phyloP scores from a whole-genome alignment of 176 grass and related monocot genomes.

The Neostapfia colusana region DNA sequence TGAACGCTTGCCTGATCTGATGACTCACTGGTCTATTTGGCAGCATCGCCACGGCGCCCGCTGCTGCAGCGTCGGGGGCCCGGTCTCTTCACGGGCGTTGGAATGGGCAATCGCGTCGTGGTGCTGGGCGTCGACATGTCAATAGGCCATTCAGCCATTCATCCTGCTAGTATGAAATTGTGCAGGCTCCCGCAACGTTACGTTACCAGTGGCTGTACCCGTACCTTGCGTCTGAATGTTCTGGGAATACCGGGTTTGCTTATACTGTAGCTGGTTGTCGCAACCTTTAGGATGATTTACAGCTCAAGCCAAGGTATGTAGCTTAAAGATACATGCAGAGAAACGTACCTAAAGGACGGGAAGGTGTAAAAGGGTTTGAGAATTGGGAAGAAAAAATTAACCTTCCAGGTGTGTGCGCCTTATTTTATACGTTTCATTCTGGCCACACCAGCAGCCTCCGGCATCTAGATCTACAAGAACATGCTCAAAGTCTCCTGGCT shows the following conservation, averaged over 20 bases:
- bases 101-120: not conserved
- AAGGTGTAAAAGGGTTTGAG: not conserved
- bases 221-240: not conserved
- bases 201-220: not conserved
- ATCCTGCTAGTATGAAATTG: not conserved
- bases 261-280: not conserved
- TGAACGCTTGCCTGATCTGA: slow-evolving; percentile 31
- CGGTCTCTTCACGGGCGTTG: slow-evolving; percentile 14
- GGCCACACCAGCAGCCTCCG: not conserved
- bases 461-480: slow-evolving; percentile 34
- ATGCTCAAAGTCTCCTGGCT: slow-evolving; percentile 3
- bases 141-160: not conserved
- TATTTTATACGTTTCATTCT: not conserved
- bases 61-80: not conserved
- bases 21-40: slow-evolving; percentile 15
- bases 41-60: not conserved
- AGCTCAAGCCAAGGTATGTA: not conserved
- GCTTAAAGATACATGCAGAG: not conserved
- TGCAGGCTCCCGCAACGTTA: not conserved
- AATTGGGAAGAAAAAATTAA: not conserved
- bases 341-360: not conserved
- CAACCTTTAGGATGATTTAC: not conserved
- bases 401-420: not conserved
- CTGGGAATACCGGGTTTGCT: not conserved
- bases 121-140: slow-evolving; percentile 13